Evolutionary conservation across 2,329 filamentous ascomycete species (phyloP), one percentile per base, ranked within the genome.

Genomic region (Ascochyta lentis): DNA sequence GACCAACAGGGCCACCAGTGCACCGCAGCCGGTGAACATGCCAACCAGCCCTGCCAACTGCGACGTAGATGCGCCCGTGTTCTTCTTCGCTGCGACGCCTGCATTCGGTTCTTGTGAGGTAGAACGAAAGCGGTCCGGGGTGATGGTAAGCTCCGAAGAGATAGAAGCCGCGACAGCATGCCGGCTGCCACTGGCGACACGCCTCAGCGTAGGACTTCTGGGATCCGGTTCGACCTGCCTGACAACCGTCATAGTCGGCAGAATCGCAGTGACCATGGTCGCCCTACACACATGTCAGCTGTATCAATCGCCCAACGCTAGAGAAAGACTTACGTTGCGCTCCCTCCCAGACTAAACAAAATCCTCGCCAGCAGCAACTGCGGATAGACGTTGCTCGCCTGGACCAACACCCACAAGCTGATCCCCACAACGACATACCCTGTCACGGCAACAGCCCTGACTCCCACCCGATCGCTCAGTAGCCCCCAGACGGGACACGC

Each of bases 241-340:
- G 33, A 63, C 60, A 16, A 66, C 68, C 10, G 85, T 85, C 76
- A 89, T 86, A 26, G 83, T 88, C 1, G 95, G 95, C 23, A 99
- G 81, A 41, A 96, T 92, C 3, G 95, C 95, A 8, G 95, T 98
- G 19, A 99, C 95, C 95, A 99, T 99, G 1, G 95, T 98, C 13
- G 92, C 76, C 33, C 80, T 82, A 45, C 43, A 22, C 43, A 22
- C 35, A 37, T 29, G 38, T 70, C 57, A 70, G 63, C 43, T 12
- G 22, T 34, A 13, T 12, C 29, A 29, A 37, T 7, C 31, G 9
- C 16, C 46, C 43, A 15, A 9, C 2, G 16, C n/a, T 27, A 33
- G n/a, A n/a, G 10, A 12, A 16, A 33, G 16, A 69, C 76, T 71
- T 56, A 93, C 83, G 90, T 87, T 22, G 94, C 95, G n/a, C 93